Evolutionary conservation across 768 basidiomycete species (phyloP).

Genomic region (Chalciporus sphaerocephalus): DNA sequence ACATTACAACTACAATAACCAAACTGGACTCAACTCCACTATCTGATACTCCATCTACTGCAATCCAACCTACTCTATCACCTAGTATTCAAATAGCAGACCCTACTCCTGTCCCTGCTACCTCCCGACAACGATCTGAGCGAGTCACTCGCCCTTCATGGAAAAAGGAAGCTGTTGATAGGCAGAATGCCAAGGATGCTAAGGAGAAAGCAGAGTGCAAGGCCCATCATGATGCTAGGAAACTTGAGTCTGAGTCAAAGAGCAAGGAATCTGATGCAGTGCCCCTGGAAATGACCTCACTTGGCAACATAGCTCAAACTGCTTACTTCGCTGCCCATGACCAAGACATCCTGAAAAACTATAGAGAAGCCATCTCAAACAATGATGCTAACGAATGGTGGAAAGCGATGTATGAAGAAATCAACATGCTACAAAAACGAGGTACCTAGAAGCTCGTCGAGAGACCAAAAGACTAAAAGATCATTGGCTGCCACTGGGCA

Average conservation of each 20-base stretch:
- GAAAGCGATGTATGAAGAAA: constrained; percentile 10
- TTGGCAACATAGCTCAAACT: neutral
- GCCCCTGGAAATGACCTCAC: neutral
- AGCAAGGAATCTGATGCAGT: neutral
- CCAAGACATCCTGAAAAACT: neutral
- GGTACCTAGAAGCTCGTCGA: constrained; percentile 10
- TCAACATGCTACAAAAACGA: neutral
- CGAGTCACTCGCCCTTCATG: constrained; percentile 2
- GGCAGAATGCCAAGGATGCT: constrained; percentile 1
- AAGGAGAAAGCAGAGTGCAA: neutral
- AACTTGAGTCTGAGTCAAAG: too few relatives aligned
- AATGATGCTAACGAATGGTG: neutral
- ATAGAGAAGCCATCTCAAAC: neutral
- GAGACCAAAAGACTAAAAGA: neutral
- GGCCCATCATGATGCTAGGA: neutral
- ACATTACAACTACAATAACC: too few relatives aligned
- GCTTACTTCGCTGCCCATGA: neutral
- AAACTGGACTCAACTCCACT: too few relatives aligned
- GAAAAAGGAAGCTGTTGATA: constrained; percentile 5
- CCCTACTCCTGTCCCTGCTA: neutral
- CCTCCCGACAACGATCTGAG: constrained; percentile 1
- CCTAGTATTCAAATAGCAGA: neutral
- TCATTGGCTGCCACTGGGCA: constrained; percentile 2
- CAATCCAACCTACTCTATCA: neutral
- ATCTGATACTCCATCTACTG: neutral